Conservation (phyloP, 2,329 filamentous ascomycete species). For the Botrytis medusae region DNA sequence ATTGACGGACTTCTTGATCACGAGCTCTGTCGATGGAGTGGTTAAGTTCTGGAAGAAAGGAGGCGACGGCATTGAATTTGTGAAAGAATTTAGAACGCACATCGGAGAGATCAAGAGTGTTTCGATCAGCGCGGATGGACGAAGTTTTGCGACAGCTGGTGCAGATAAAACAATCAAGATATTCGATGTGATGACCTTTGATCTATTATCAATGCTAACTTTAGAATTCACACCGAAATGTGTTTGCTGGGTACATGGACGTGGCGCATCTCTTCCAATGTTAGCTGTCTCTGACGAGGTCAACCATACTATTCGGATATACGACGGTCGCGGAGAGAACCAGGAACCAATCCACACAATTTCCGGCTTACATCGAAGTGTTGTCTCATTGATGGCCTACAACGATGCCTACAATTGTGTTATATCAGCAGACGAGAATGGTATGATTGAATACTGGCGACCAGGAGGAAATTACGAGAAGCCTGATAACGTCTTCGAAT, state of each 20-base stretch:
- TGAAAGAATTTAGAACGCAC: conserved; percentile 96
- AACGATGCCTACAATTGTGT: conserved; percentile 89
- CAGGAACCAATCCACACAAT: conserved; percentile 74
- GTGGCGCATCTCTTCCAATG: conserved; percentile 82
- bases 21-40: conserved; percentile 88
- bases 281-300: conserved; percentile 78
- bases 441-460: conserved; percentile 97
- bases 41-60: conserved; percentile 99
- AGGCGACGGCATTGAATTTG: conserved; percentile 87
- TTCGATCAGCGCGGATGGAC: conserved; percentile 83
- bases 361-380: conserved; percentile 74
- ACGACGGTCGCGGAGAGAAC: conserved; percentile 85
- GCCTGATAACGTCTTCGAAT: conserved; percentile 84
- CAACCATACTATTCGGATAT: conserved; percentile 74
- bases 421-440: conserved; percentile 80
- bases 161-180: conserved; percentile 77
- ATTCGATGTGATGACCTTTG: conserved; percentile 81
- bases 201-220: conserved; percentile 79
- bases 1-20: conserved; percentile 91
- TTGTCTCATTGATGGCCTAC: conserved; percentile 83
- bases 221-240: conserved; percentile 73
- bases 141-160: conserved; percentile 90
- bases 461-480: conserved; percentile 82
- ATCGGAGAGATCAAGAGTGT: conserved; percentile 79
- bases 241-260: conserved; percentile 88